phyloP scores from a whole-genome alignment of 805 yeast species.

The Ogataea nonfermentans region DNA sequence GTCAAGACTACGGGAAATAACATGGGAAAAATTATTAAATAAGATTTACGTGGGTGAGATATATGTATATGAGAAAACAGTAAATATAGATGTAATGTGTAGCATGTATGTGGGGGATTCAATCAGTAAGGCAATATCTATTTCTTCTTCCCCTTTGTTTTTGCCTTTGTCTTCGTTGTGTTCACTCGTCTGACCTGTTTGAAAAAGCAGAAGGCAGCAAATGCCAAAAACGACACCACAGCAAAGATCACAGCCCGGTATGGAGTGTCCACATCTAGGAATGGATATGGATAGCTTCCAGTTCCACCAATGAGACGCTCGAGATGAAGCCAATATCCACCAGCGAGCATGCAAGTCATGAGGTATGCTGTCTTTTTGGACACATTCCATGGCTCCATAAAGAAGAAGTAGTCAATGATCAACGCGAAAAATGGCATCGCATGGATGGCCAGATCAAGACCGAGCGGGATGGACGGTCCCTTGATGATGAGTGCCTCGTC shows the following conservation, averaged over 20 bases:
- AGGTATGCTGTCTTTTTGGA: slow-evolving; percentile 38
- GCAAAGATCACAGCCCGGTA: slow-evolving; percentile 48
- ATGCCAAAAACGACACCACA: slow-evolving; percentile 40
- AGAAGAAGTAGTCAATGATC: slow-evolving; percentile 51
- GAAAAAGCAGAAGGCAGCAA: slow-evolving; percentile 27
- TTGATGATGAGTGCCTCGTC: slow-evolving; percentile 47
- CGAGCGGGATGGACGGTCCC: slow-evolving; percentile 42
- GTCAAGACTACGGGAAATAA: slow-evolving; percentile 2
- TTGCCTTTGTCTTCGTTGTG: slow-evolving; percentile 1
- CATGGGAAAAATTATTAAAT: slow-evolving; percentile 5
- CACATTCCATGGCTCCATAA: slow-evolving; percentile 46
- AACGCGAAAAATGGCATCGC: slow-evolving; percentile 55
- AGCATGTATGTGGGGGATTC: no score
- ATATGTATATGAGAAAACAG: slow-evolving; percentile 1
- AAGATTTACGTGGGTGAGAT: background rate
- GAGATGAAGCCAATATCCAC: slow-evolving; percentile 53
- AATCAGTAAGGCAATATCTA: no score
- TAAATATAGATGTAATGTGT: no score
- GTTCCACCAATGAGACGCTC: slow-evolving; percentile 47
- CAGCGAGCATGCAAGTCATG: slow-evolving; percentile 39
- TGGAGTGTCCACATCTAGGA: slow-evolving; percentile 51
- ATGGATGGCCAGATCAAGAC: slow-evolving; percentile 58
- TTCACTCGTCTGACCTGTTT: slow-evolving; percentile 13
- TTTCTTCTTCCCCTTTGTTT: background rate
- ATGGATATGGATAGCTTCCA: slow-evolving; percentile 60